Percentiles rank a stretch among this genome's conserved stretches.
Conservation (phyloP, 352 stramenopile species). For the Globisporangium cystogenes region DNA sequence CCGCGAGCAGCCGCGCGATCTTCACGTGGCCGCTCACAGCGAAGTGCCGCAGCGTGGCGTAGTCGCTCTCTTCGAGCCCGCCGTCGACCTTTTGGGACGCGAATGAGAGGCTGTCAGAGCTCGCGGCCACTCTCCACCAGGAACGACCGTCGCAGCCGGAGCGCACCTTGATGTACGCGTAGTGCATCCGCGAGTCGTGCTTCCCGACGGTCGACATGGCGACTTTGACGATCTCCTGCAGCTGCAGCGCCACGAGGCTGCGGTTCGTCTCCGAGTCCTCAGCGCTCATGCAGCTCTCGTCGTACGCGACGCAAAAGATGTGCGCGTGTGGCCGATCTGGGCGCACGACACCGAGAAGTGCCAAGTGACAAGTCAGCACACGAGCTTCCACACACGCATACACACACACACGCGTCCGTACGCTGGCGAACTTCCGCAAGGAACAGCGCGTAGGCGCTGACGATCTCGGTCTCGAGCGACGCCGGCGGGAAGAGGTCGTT, state of each 20-base stretch:
- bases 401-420: conserved; percentile 22
- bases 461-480: conserved; percentile 80
- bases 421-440: conserved; percentile 72
- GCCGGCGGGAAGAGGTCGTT: conserved; percentile 82
- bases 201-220: conserved; percentile 75
- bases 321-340: conserved; percentile 73
- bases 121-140: neutral
- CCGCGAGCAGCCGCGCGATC: conserved; percentile 63
- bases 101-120: neutral
- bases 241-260: conserved; percentile 70
- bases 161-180: conserved; percentile 69
- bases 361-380: neutral
- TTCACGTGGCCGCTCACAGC: conserved; percentile 81
- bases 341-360: neutral
- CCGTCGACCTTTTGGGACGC: conserved; percentile 51
- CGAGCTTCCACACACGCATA: neutral
- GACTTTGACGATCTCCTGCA: conserved; percentile 84
- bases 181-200: conserved; percentile 80
- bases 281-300: conserved; percentile 76
- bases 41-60: conserved; percentile 79
- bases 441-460: conserved; percentile 65
- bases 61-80: conserved; percentile 58
- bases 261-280: conserved; percentile 71
- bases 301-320: conserved; percentile 85
- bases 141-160: neutral